Evolutionary conservation across 2,329 filamentous ascomycete genomes (phyloP).

Genomic region (Colletotrichum viniferum): DNA sequence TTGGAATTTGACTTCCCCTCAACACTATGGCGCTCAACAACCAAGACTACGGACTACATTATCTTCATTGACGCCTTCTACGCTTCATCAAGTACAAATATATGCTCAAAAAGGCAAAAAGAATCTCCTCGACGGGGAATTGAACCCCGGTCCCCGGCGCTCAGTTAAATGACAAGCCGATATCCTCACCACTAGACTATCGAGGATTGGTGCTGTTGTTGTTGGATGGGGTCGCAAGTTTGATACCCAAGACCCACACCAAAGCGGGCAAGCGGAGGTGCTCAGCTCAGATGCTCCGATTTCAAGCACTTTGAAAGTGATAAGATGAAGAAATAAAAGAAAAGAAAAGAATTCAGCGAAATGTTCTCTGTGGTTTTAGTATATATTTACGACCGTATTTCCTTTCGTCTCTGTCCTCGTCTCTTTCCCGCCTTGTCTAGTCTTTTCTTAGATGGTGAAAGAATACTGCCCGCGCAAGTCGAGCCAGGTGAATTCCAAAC

Average conservation of each 20-base stretch:
- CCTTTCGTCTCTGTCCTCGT: background rate
- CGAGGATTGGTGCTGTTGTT: background rate
- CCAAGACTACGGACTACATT: background rate
- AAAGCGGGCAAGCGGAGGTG: background rate
- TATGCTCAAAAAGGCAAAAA: background rate
- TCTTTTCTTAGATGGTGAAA: background rate
- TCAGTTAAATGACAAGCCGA: slow-evolving; percentile 20
- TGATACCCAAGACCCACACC: accelerated
- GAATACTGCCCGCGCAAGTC: background rate
- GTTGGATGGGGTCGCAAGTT: accelerated
- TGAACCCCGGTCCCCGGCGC: slow-evolving; percentile 20
- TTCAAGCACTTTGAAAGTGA: background rate
- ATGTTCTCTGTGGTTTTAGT: accelerated
- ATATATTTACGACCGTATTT: accelerated
- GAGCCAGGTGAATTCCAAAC: background rate
- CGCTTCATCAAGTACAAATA: background rate
- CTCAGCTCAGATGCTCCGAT: background rate
- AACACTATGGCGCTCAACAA: background rate
- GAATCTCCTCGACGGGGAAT: slow-evolving; percentile 18
- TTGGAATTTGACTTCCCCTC: background rate
- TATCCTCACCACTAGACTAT: slow-evolving; percentile 22
- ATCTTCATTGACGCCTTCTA: background rate
- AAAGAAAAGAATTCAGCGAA: accelerated
- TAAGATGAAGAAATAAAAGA: background rate
- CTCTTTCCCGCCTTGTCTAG: accelerated